These are phyloP conservation scores for Yamadazyma nakazawae DNA, from an alignment of 805 yeast genomes.

Conservation along the genomic window DNA sequence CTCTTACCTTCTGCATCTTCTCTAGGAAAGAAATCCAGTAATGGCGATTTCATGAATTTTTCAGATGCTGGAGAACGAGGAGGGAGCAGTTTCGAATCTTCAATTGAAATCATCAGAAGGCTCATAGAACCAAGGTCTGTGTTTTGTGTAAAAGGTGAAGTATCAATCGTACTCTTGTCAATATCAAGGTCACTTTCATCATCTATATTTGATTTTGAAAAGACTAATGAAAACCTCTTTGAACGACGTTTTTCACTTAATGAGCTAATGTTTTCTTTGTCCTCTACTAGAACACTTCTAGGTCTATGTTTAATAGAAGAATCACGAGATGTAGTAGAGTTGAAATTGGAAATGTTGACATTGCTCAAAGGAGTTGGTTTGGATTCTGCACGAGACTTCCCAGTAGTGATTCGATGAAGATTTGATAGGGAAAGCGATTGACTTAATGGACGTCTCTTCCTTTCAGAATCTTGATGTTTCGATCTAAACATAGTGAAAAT, in stretches of 20 bases:
- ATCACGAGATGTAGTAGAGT: neutral
- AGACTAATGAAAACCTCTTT: conserved; percentile 8
- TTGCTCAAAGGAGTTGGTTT: conserved; percentile 2
- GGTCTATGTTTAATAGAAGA: neutral
- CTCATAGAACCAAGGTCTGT: conserved; percentile 6
- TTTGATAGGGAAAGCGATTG: conserved; percentile 13
- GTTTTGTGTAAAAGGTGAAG: conserved; percentile 12
- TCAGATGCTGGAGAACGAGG: neutral
- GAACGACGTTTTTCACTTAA: neutral
- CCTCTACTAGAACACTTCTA: neutral
- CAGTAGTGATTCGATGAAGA: conserved; percentile 2
- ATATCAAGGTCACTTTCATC: conserved; percentile 1
- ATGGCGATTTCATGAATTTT: neutral
- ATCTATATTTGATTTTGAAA: neutral
- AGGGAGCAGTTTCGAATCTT: conserved; percentile 3
- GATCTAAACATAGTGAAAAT: neutral
- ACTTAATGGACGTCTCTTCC: conserved; percentile 15
- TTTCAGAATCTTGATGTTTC: neutral
- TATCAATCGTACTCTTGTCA: conserved; percentile 6
- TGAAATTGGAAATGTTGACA: neutral
- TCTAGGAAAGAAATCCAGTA: neutral
- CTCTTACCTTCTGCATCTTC: conserved; percentile 1
- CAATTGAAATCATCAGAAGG: conserved; percentile 8
- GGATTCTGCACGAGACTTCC: neutral
- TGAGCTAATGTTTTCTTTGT: neutral